These are phyloP conservation scores for Neurospora sp. DNA, from an alignment of 495 filamentous ascomycete species.

Conservation along the genomic window DNA sequence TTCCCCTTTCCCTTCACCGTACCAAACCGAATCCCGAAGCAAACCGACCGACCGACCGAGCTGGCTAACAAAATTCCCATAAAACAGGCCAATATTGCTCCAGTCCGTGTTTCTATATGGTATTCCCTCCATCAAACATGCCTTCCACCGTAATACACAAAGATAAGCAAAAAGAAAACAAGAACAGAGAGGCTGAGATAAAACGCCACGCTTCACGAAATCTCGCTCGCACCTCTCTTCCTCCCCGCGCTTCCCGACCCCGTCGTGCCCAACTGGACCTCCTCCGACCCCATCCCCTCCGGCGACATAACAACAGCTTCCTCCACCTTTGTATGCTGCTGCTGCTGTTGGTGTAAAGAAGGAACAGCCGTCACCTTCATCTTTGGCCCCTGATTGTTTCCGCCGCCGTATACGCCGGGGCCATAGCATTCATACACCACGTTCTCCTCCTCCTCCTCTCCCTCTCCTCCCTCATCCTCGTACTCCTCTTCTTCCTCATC, in stretches of 20 bases:
- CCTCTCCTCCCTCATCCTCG: constrained; percentile 10
- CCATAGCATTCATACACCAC: constrained; percentile 7
- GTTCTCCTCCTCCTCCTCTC: constrained; percentile 9
- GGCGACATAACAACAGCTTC: background rate
- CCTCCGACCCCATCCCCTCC: constrained; percentile 7
- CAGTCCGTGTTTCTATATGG: background rate
- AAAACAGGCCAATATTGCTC: background rate
- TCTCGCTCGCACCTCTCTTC: constrained; percentile 2
- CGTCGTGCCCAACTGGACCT: constrained; percentile 14
- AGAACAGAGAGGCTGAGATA: background rate
- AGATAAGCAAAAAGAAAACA: background rate
- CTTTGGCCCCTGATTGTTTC: background rate
- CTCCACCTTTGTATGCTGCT: background rate
- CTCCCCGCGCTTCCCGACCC: constrained; percentile 13
- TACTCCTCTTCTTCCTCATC: constrained; percentile 24
- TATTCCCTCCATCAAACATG: background rate
- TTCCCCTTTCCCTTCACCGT: background rate
- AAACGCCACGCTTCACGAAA: background rate
- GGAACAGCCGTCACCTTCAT: background rate
- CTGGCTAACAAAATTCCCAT: background rate
- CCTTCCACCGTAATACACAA: background rate
- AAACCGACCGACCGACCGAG: background rate
- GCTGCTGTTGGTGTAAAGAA: background rate
- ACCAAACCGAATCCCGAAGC: background rate
- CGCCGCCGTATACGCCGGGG: background rate